Evolutionary conservation across 495 filamentous ascomycete species (phyloP).

Genomic region (Podospora sp.): DNA sequence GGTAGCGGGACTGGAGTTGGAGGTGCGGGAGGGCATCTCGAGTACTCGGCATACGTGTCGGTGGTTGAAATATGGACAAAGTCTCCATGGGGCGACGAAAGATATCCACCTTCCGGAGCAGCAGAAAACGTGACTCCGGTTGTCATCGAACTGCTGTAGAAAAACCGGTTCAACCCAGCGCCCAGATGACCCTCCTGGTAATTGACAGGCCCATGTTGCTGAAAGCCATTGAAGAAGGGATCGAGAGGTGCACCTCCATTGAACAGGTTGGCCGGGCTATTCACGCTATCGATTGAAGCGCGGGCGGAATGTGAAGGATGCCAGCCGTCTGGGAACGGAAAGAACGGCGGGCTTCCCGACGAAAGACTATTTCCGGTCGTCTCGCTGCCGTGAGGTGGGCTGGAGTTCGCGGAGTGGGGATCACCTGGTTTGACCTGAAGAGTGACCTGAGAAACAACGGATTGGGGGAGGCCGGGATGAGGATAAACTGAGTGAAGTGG

Average conservation of each 20-base stretch:
- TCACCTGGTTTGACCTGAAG: conserved; percentile 1
- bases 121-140: not conserved
- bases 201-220: not conserved
- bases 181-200: conserved; percentile 7
- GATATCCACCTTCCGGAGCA: no score
- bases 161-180: conserved; percentile 14
- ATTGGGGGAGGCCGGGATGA: no score
- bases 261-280: not conserved
- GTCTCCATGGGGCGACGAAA: not conserved
- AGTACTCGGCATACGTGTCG: not conserved
- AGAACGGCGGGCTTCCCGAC: not conserved
- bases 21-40: not conserved
- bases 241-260: conserved; percentile 19
- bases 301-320: not conserved
- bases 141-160: not conserved
- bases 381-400: conserved; percentile 24
- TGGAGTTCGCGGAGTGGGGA: conserved; percentile 9
- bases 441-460: not conserved
- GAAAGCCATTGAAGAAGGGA: not conserved
- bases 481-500: no score
- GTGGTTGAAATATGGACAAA: not conserved
- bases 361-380: conserved; percentile 17
- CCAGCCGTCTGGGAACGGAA: not conserved
- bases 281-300: not conserved
- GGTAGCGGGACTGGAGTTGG: not conserved